Base-by-base conservation (phyloP, 306 rosid species). In the Rosa persica region DNA sequence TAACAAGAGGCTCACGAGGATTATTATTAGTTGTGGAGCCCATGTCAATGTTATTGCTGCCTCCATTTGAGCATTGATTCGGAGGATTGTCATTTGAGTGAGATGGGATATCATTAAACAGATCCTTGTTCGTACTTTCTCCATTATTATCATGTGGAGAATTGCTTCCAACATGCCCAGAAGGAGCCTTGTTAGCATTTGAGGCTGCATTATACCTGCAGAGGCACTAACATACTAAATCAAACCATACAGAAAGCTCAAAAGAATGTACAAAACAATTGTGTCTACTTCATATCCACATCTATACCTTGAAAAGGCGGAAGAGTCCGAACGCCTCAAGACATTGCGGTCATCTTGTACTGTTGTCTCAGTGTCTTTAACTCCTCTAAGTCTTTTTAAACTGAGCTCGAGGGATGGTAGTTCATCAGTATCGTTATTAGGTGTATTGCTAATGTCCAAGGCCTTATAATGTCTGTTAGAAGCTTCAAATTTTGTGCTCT, bases 281-380 rank as follows among this genome's bases (percentile, higher is more conserved):
- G 10, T 27, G 44, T 44, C 70, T 39, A 11, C 38, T 12, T 72
- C 22, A 34, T 42, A 42, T 77, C 78, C 44, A 67, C 55, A 54
- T 64, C 67, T 70, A 40, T 85, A 93, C 98, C 93, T 91, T 74
- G 97, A 87, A 88, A 93, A 91, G 71, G 98, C 95, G 65, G 97
- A 87, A 80, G 84, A 90, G 57, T 90, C 93, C 8, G 92, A 90
- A 47, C 88, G 93, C 81, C 97, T 91, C 72, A 90, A 85, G 78
- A 87, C 91, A 86, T 88, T 89, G 54, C 90, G 86, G 30, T 84
- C 93, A 85, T 91, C 92, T 72, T 87, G 89, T 81, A 76, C 73
- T 25, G 82, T 62, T 85, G 76, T 85, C 54, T 86, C 92, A 22
- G 87, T 78, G 54, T 74, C 87, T 82, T 91, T 72, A 72, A 78